Evolutionary conservation across 1,284 basidiomycete genomes (phyloP).

Genomic region (Irpex sp.): DNA sequence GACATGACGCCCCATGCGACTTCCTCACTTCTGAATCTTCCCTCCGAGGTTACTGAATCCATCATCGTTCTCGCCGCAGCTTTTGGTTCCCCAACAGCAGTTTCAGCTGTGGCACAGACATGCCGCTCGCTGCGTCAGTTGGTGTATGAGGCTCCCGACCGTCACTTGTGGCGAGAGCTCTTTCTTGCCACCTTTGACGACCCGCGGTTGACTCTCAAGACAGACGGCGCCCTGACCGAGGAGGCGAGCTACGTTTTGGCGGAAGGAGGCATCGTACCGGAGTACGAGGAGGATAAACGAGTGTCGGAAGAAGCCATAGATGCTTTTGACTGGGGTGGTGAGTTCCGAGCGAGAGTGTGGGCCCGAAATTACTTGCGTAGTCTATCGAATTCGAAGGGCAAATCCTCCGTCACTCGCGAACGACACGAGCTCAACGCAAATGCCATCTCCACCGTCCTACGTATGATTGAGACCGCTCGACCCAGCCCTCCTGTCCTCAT

Average conservation of each 20-base stretch:
- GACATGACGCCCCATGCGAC: not conserved
- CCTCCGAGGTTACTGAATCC: constrained; percentile 41
- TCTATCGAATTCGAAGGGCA: not conserved
- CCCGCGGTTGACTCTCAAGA: constrained; percentile 27
- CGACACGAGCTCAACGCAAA: constrained; percentile 6
- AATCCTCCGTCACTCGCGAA: not conserved
- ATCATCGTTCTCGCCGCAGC: constrained; percentile 35
- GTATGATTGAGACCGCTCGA: constrained; percentile 27
- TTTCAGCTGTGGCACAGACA: constrained; percentile 41
- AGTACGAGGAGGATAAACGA: not conserved
- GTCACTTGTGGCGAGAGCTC: constrained; percentile 51
- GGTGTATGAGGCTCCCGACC: constrained; percentile 39
- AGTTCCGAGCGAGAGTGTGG: constrained; percentile 18
- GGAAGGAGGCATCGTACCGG: not conserved
- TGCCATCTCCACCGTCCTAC: constrained; percentile 26
- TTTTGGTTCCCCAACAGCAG: constrained; percentile 28
- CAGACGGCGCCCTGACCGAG: not conserved
- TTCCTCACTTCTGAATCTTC: constrained; percentile 21
- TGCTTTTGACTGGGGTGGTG: constrained; percentile 18
- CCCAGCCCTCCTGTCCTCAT: constrained; percentile 27
- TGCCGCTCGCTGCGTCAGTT: constrained; percentile 36
- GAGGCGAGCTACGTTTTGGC: not conserved
- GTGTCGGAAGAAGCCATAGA: not conserved
- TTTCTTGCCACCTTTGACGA: constrained; percentile 51
- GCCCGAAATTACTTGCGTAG: constrained; percentile 10